A percentile compares a stretch with the other conserved stretches of the same genome.
phyloP scores from a whole-genome alignment of 2,329 filamentous ascomycete species.

The Rachicladosporium sp. region DNA sequence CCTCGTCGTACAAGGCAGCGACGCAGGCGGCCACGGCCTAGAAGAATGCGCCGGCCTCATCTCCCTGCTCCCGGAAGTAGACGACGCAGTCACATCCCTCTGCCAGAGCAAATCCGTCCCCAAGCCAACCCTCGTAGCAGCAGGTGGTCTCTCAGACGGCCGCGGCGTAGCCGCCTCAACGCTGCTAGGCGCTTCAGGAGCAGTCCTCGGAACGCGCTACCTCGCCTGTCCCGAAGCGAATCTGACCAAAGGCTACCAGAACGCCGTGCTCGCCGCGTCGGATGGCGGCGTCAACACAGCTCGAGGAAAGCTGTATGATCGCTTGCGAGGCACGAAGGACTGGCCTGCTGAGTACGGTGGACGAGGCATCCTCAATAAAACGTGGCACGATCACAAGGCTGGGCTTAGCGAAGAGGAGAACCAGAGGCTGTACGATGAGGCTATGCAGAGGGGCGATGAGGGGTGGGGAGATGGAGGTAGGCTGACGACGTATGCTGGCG shows the following conservation, averaged over 20 bases:
- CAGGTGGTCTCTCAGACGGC: slow-evolving; percentile 48
- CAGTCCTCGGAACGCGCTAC: slow-evolving; percentile 52
- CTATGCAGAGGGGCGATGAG: slow-evolving; percentile 37
- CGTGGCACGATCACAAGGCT: slow-evolving; percentile 29
- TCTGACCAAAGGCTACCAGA: slow-evolving; percentile 35
- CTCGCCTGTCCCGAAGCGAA: slow-evolving; percentile 40
- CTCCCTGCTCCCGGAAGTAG: slow-evolving; percentile 46
- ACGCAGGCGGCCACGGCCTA: slow-evolving; percentile 54
- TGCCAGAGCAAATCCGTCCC: slow-evolving; percentile 6
- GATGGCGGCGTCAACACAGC: slow-evolving; percentile 43
- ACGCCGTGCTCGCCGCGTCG: slow-evolving; percentile 32
- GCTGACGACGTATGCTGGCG: slow-evolving; percentile 51
- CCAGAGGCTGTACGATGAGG: slow-evolving; percentile 34
- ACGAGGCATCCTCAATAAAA: slow-evolving; percentile 46
- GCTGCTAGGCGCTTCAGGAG: slow-evolving; percentile 40
- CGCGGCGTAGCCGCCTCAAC: slow-evolving; percentile 45
- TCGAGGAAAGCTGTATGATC: slow-evolving; percentile 40
- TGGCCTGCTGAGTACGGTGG: slow-evolving; percentile 49
- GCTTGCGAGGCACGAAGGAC: slow-evolving; percentile 41
- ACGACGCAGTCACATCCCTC: slow-evolving; percentile 30
- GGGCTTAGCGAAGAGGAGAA: slow-evolving; percentile 34
- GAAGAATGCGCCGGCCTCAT: slow-evolving; percentile 42
- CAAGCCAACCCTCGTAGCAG: slow-evolving; percentile 37
- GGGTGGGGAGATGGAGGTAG: slow-evolving; percentile 43
- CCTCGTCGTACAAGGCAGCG: slow-evolving; percentile 49